A percentile compares a stretch with the other conserved stretches of the same genome.
phyloP scores from a whole-genome alignment of 2,329 filamentous ascomycete species.

The Fusarium aywerte region DNA sequence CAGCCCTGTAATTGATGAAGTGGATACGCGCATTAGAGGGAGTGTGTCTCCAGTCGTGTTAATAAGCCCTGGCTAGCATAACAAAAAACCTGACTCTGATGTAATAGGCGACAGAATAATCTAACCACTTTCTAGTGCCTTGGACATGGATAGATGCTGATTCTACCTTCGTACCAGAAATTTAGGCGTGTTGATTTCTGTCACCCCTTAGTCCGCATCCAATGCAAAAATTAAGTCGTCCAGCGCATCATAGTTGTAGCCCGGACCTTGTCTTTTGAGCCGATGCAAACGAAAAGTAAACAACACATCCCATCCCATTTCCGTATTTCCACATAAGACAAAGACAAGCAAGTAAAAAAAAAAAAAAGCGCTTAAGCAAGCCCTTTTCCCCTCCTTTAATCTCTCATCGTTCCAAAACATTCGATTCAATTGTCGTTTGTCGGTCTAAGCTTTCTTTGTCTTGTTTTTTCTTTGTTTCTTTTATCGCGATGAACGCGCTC shows the following conservation, averaged over 20 bases:
- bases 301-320: not conserved
- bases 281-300: conserved; percentile 28
- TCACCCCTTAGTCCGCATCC: not conserved
- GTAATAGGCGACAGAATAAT: not conserved
- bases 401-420: not conserved
- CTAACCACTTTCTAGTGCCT: not conserved
- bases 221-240: not conserved
- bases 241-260: not conserved
- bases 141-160: not conserved
- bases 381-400: not conserved
- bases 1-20: no score
- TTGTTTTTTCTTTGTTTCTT: not conserved
- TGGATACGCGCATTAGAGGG: not conserved
- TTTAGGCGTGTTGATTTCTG: not conserved
- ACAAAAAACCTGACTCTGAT: not conserved
- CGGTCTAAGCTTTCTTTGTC: not conserved
- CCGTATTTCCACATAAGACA: conserved; percentile 8
- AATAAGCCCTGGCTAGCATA: not conserved
- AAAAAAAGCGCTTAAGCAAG: no score
- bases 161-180: not conserved
- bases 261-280: not conserved
- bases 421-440: not conserved
- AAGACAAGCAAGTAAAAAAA: not conserved
- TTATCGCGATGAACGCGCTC: conserved; percentile 18
- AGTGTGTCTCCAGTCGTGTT: not conserved